Percentiles rank a stretch among this genome's conserved stretches.
phyloP scores from a whole-genome alignment of 1,284 basidiomycete genomes.

The Tilletia walkeri region DNA sequence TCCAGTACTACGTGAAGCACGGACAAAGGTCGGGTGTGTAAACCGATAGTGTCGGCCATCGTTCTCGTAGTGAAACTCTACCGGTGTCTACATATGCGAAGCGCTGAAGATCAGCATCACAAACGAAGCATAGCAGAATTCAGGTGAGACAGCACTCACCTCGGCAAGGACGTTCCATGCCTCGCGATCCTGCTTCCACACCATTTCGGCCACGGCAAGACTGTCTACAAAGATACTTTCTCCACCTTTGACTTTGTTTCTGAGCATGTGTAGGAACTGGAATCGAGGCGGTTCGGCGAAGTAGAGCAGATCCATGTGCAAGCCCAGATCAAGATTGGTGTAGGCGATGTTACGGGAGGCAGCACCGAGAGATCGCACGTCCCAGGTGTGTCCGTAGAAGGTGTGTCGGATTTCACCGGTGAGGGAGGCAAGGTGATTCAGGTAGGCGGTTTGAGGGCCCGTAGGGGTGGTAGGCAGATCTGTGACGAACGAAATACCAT shows the following conservation, averaged over 20 bases:
- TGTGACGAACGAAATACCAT: constrained; percentile 62
- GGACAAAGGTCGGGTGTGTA: constrained; percentile 77
- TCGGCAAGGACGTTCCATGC: constrained; percentile 66
- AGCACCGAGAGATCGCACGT: constrained; percentile 71
- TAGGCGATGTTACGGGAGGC: constrained; percentile 87
- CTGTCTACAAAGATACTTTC: constrained; percentile 85
- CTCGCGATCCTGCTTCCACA: constrained; percentile 62
- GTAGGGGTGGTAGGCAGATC: constrained; percentile 64
- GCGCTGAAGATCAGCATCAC: background rate
- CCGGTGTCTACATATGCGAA: constrained; percentile 56
- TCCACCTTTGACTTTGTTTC: constrained; percentile 72
- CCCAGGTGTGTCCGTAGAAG: constrained; percentile 86
- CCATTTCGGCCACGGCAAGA: constrained; percentile 66
- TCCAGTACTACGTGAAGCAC: constrained; percentile 55
- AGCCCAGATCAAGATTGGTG: constrained; percentile 80
- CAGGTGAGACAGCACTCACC: constrained; percentile 46
- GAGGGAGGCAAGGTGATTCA: constrained; percentile 54
- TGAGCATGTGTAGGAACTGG: constrained; percentile 83
- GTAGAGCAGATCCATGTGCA: constrained; percentile 75
- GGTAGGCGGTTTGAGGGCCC: constrained; percentile 25
- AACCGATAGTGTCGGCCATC: constrained; percentile 80
- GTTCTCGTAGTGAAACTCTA: constrained; percentile 88
- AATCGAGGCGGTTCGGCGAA: constrained; percentile 71
- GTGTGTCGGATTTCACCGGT: constrained; percentile 75
- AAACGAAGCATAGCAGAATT: background rate